Evolutionary conservation across 768 basidiomycete genomes (phyloP), one percentile per base, ranked within the genome.

Genomic region (Fomitopsis serialis): DNA sequence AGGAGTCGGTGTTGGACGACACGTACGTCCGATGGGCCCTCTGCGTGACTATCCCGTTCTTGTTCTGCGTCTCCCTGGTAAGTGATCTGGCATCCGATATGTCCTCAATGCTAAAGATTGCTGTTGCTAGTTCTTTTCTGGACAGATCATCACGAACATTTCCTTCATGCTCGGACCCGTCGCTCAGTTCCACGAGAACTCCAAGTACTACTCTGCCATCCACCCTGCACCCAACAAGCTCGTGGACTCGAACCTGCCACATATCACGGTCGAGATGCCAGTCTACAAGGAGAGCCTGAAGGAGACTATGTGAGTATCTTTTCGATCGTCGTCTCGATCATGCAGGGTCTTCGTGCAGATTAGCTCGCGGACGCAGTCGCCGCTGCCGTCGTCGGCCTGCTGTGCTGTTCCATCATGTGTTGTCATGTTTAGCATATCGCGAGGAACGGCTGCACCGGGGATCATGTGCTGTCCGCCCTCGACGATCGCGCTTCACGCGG

Each of bases 251-350:
- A 74, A 71, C 50, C 74, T 91, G 2, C 89, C 88, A 2, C 89
- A 90, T 62, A 75, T 91, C 15, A 87, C 87, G 0, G 74, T 93
- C 46, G 83, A 93, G 68, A 76, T 94, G 71, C 92, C 92, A 0
- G 92, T 93, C 3, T 95, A 94, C 70, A 94, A 92, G 63, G 89
- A 92, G 64, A 87, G 82, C 59, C 67, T 92, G 48, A 84, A 89
- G 48, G 80, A 87, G 62, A 89, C 87, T 0, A 92, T 92, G 89
- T 90, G 66, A 68, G 86, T 73, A 9, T 23, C 29, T 21, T 13
- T n/a, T 23, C 25, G 7, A 32, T 32, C 29, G 37, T 15, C 37
- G 7, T 19, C 7, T 15, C 37, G 37, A 40, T 40, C 37, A 19
- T 40, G 37, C 37, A 40, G 6, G 8, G 19, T 19, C 37, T 4